These are phyloP conservation scores for Stachybotrys chlorohalonatus DNA, from an alignment of 2,329 filamentous ascomycete species.

Conservation along the genomic window DNA sequence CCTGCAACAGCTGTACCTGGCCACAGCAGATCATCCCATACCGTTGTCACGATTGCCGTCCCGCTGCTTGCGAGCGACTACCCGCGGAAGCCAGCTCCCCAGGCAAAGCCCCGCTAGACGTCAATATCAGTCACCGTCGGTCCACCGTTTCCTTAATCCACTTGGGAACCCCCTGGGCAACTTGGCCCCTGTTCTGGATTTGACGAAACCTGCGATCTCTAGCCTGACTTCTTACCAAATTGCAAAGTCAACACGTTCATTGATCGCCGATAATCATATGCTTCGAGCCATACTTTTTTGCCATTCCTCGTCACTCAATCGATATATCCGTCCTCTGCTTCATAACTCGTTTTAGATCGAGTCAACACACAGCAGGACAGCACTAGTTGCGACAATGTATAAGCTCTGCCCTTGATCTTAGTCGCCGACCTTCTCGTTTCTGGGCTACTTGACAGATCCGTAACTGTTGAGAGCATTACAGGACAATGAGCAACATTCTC, in stretches of 20 bases:
- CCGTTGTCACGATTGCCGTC: neutral
- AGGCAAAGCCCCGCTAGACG: neutral
- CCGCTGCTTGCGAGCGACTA: neutral
- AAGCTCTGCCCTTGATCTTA: neutral
- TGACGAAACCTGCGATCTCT: neutral
- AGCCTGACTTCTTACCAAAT: neutral
- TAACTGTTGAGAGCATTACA: neutral
- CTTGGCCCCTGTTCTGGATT: neutral
- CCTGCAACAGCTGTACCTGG: neutral
- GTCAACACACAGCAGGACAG: neutral
- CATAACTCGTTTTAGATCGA: neutral
- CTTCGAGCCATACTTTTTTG: neutral
- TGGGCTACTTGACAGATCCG: neutral
- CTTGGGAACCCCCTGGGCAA: neutral
- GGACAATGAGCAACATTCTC: neutral
- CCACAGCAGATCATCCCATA: neutral
- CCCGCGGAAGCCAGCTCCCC: neutral
- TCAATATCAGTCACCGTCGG: neutral
- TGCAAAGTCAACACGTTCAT: neutral
- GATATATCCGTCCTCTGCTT: neutral
- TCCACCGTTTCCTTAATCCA: neutral
- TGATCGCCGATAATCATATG: neutral
- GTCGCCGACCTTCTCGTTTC: neutral
- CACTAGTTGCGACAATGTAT: neutral
- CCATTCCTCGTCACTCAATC: neutral